These are phyloP conservation scores for Helotiales sp. DNA, from an alignment of 2,329 filamentous ascomycete genomes.

Conservation along the genomic window DNA sequence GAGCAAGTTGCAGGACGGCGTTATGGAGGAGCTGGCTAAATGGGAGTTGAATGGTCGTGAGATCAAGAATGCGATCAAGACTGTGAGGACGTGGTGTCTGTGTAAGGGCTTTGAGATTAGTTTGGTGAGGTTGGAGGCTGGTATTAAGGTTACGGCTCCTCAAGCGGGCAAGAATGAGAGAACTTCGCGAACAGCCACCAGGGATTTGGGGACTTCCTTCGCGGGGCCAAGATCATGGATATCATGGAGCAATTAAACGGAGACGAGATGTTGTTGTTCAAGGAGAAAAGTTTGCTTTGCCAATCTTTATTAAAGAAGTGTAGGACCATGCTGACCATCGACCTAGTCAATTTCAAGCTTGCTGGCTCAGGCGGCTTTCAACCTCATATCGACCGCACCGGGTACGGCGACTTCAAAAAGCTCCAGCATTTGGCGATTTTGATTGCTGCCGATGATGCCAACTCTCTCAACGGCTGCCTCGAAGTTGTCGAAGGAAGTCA, in stretches of 20 bases:
- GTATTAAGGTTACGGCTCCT: slow-evolving; percentile 53
- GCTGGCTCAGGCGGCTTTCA: slow-evolving; percentile 45
- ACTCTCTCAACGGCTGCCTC: slow-evolving; percentile 43
- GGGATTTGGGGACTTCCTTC: slow-evolving; percentile 39
- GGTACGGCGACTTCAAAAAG: slow-evolving; percentile 45
- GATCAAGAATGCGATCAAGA: slow-evolving; percentile 45
- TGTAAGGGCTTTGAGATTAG: slow-evolving; percentile 51
- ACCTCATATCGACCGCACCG: slow-evolving; percentile 45
- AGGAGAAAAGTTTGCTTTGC: slow-evolving; percentile 40
- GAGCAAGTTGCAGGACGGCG: slow-evolving; percentile 51
- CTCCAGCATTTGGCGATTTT: slow-evolving; percentile 46
- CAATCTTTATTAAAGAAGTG: background rate
- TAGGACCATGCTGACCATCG: background rate
- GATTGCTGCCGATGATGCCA: slow-evolving; percentile 44
- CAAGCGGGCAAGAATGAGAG: slow-evolving; percentile 46
- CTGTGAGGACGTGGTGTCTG: slow-evolving; percentile 50
- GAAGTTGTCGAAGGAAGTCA: slow-evolving; percentile 45
- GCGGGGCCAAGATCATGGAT: slow-evolving; percentile 36
- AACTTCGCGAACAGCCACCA: slow-evolving; percentile 44
- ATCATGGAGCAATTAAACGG: slow-evolving; percentile 41
- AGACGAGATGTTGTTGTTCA: slow-evolving; percentile 45
- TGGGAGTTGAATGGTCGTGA: slow-evolving; percentile 47
- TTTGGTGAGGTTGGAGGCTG: slow-evolving; percentile 50
- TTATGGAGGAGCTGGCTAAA: slow-evolving; percentile 47
- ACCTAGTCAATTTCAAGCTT: slow-evolving; percentile 44